These are phyloP conservation scores for Mucor lusitanicus DNA, from an alignment of 371 early-diverging fungal genomes.

Conservation along the genomic window DNA sequence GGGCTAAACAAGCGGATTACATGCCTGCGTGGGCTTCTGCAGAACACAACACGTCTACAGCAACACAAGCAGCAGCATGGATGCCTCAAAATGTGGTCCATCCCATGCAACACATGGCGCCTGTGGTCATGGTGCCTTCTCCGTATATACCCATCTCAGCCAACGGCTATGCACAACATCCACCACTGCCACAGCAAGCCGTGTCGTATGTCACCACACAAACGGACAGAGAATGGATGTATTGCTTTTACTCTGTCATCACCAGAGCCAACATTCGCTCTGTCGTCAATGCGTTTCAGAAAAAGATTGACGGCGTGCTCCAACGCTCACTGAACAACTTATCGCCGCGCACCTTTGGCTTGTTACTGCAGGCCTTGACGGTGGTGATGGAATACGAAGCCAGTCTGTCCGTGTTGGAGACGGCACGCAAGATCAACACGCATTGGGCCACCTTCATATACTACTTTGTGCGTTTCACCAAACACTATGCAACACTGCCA, in stretches of 20 bases:
- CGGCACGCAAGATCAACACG: not conserved
- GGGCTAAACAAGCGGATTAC: not conserved
- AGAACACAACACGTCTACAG: not conserved
- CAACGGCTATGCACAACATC: not conserved
- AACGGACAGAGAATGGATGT: constrained; percentile 6
- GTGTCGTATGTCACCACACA: not conserved
- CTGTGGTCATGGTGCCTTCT: constrained; percentile 4
- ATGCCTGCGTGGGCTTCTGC: constrained; percentile 15
- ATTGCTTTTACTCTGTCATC: constrained; percentile 1
- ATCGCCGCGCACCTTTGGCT: constrained; percentile 15
- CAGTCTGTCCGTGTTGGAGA: not conserved
- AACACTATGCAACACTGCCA: not conserved
- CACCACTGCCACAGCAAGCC: not conserved
- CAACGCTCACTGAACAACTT: constrained; percentile 7
- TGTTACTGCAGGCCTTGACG: constrained; percentile 17
- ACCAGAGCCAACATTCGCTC: not conserved
- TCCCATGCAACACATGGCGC: not conserved
- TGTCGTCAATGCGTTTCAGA: constrained; percentile 6
- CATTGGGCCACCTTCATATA: constrained; percentile 1
- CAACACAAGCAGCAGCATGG: not conserved
- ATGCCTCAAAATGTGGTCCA: not conserved
- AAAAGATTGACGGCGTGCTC: constrained; percentile 11
- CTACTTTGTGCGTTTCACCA: not conserved
- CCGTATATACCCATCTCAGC: constrained; percentile 6
- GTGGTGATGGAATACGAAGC: constrained; percentile 12